Conservation (phyloP, 2,329 filamentous ascomycete species). For the Drechslerella stenobrocha region DNA sequence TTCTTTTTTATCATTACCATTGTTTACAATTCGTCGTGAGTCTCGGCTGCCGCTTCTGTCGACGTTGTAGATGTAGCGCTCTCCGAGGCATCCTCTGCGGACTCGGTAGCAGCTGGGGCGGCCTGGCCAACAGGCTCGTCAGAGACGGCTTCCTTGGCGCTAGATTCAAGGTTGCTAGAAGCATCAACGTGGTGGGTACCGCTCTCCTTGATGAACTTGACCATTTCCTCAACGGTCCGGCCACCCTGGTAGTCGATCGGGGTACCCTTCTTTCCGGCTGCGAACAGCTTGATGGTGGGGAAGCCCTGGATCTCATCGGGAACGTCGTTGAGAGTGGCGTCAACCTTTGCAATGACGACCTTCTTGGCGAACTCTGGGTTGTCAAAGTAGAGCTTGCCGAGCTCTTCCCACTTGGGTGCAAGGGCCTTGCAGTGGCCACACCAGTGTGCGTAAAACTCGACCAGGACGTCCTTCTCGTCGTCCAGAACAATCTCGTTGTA, state of each 20-base stretch:
- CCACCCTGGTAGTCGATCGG: slow-evolving; percentile 85
- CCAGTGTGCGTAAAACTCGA: slow-evolving; percentile 99
- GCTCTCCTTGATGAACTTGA: slow-evolving; percentile 90
- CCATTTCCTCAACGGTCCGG: slow-evolving; percentile 87
- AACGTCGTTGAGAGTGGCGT: slow-evolving; percentile 92
- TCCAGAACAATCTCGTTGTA: slow-evolving; percentile 91
- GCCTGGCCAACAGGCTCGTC: slow-evolving; percentile 61
- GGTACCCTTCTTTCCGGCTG: slow-evolving; percentile 81
- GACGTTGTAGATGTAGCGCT: slow-evolving; percentile 16
- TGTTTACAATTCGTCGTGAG: slow-evolving; percentile 48
- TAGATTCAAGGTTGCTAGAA: too few species aligned
- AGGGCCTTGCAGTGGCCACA: slow-evolving; percentile 99
- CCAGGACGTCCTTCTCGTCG: slow-evolving; percentile 90
- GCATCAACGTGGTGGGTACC: slow-evolving; percentile 83
- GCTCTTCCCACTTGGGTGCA: slow-evolving; percentile 90
- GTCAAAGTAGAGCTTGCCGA: slow-evolving; percentile 72
- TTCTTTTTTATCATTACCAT: slow-evolving; percentile 21
- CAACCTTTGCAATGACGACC: slow-evolving; percentile 93
- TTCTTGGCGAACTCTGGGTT: slow-evolving; percentile 72
- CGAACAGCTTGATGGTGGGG: slow-evolving; percentile 98
- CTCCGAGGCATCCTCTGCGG: slow-evolving; percentile 55
- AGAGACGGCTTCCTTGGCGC: slow-evolving; percentile 62
- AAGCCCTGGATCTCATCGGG: slow-evolving; percentile 96
- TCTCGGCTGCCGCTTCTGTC: slow-evolving; percentile 20
- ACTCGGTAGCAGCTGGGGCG: slow-evolving; percentile 56